Conservation (phyloP, 176 grass and related monocot species). For the Tuctoria greenei region DNA sequence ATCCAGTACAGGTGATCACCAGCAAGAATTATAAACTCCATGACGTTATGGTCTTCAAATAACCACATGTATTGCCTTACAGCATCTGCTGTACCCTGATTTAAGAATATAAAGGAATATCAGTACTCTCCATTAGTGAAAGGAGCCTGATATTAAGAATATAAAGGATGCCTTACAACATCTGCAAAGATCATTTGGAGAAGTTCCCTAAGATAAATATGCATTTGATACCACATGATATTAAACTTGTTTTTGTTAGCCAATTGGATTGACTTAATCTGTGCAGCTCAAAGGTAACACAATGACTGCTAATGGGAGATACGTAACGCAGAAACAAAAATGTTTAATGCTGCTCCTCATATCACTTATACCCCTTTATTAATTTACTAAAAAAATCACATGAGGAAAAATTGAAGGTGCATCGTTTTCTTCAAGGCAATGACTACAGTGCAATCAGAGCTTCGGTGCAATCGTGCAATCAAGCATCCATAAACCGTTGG, state of each 20-base stretch:
- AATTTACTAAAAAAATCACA: neutral
- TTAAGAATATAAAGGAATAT: constrained; percentile 23
- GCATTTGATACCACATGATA: neutral
- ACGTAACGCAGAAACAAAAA: neutral
- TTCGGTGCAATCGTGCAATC: too few relatives aligned
- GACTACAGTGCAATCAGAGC: too few relatives aligned
- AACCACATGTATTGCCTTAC: too few relatives aligned
- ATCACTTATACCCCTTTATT: neutral
- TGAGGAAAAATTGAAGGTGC: neutral
- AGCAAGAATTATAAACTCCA: too few relatives aligned
- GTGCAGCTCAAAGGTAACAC: neutral
- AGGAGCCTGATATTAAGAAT: too few relatives aligned
- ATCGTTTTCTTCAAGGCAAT: neutral
- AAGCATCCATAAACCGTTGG: too few relatives aligned
- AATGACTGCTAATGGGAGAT: neutral
- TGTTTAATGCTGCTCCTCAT: neutral
- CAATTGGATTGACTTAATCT: neutral
- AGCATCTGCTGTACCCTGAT: too few relatives aligned
- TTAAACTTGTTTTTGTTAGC: too few relatives aligned
- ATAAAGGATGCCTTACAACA: too few relatives aligned
- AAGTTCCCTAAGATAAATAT: constrained; percentile 13
- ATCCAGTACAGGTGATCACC: too few relatives aligned
- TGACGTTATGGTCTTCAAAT: too few relatives aligned
- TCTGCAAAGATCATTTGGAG: neutral
- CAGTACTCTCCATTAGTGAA: too few relatives aligned